Base-by-base conservation (phyloP, 2,329 filamentous ascomycete species). In the Ampelomyces quisqualis region DNA sequence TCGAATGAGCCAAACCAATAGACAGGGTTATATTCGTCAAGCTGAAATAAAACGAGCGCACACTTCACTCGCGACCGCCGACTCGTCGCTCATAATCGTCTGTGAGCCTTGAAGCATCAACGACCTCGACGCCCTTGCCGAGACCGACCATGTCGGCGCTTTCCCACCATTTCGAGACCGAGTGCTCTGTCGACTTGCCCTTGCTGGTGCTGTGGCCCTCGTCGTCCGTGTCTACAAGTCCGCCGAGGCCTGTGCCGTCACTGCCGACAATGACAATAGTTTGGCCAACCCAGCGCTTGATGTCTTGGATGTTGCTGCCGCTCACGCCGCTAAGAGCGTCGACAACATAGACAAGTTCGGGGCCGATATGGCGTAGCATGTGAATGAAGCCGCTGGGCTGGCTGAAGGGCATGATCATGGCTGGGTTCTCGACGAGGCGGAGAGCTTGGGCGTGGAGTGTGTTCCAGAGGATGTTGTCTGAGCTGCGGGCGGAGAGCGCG, bases 1-100 rank as follows among this genome's bases (percentile, higher is more conserved):
- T 14, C 20, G 19, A 33, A 23, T 14, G 11, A 5, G 31, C 19
- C 3, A n/a, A 20, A 33, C n/a, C 11, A 33, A 33, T 33, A 19
- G 7, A 33, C 31, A 33, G 19, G 18, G n/a, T 14, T n/a, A n/a
- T n/a, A 22, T 7, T 33, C 31, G n/a, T 33, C 2, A 33, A 22
- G n/a, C 18, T n/a, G 15, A 33, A 15, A 14, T 14, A 13, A 33
- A 8, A 8, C 26, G 5, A 31, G 15, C 18, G 11, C 11, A 33
- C 9, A 14, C 7, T 32, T 47, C 57, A 74, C 43, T 74, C 71
- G 29, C 65, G 55, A 4, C 86, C 86, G 61, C 84, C 82, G 42
- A 94, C 82, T 46, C 91, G 78, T 62, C 87, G 82, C 48, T 78
- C 77, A 86, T 90, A 97, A 69, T 97, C 91, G 57, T 96, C 90